Evolutionary conservation across 352 stramenopile genomes (phyloP).

Genomic region (Pythium angustatum): DNA sequence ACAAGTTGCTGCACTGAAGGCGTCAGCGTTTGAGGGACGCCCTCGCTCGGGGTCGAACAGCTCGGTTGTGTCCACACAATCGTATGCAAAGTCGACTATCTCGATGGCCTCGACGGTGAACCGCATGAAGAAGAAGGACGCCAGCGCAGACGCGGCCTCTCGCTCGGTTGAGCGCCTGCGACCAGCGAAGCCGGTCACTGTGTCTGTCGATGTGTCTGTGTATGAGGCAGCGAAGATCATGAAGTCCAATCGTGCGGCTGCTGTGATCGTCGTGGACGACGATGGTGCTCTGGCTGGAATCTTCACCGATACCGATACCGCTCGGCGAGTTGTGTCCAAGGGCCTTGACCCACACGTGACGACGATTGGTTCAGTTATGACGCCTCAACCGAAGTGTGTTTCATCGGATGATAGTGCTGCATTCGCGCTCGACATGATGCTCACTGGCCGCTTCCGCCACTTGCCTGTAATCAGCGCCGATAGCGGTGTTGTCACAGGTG

Average conservation of each 20-base stretch:
- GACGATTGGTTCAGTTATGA: slow-evolving; percentile 82
- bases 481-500: slow-evolving; percentile 88
- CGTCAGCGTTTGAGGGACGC: slow-evolving; percentile 32
- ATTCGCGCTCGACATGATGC: slow-evolving; percentile 84
- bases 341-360: slow-evolving; percentile 67
- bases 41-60: slow-evolving; percentile 71
- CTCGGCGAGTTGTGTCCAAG: slow-evolving; percentile 78
- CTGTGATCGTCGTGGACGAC: slow-evolving; percentile 90
- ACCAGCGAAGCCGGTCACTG: slow-evolving; percentile 89
- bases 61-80: slow-evolving; percentile 76
- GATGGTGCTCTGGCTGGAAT: slow-evolving; percentile 92
- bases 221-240: slow-evolving; percentile 89
- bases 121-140: slow-evolving; percentile 56
- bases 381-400: slow-evolving; percentile 80
- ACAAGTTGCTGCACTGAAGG: slow-evolving; percentile 19
- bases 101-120: slow-evolving; percentile 81
- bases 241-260: slow-evolving; percentile 89
- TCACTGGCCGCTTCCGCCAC: slow-evolving; percentile 94
- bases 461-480: slow-evolving; percentile 92
- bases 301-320: slow-evolving; percentile 92
- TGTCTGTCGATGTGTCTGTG: slow-evolving; percentile 76
- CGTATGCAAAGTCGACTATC: slow-evolving; percentile 73
- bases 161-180: slow-evolving; percentile 77
- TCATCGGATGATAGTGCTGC: slow-evolving; percentile 81
- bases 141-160: slow-evolving; percentile 44